These are phyloP conservation scores for Cymodocea nodosa DNA, from an alignment of 116 monocot species.

Conservation along the genomic window DNA sequence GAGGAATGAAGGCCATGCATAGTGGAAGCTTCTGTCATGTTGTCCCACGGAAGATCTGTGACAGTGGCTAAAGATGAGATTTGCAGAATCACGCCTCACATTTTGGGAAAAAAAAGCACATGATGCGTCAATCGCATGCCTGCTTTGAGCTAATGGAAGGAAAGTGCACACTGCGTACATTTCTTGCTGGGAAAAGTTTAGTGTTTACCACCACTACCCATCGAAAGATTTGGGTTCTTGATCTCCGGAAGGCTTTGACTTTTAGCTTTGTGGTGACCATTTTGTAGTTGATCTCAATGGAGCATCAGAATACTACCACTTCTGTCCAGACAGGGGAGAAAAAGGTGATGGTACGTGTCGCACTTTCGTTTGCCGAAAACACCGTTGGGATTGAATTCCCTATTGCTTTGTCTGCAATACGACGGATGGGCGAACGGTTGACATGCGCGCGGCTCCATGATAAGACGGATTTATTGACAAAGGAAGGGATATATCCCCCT, in stretches of 20 bases:
- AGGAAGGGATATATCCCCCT: too few species aligned
- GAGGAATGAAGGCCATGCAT: too few species aligned
- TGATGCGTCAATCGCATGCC: too few species aligned
- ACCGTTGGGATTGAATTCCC: neutral
- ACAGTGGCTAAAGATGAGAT: too few species aligned
- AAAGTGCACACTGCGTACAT: neutral
- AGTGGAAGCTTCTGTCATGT: too few species aligned
- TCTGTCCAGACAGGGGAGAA: too few species aligned
- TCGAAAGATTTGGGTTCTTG: neutral
- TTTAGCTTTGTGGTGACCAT: neutral
- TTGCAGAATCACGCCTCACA: too few species aligned
- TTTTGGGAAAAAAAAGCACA: too few species aligned
- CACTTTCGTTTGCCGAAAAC: neutral
- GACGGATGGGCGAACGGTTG: neutral
- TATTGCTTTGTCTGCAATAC: neutral
- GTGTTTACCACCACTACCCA: constrained; percentile 5
- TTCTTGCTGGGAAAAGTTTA: constrained; percentile 3
- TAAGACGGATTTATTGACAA: neutral
- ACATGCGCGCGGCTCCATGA: neutral
- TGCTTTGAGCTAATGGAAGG: too few species aligned
- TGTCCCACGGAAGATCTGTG: too few species aligned
- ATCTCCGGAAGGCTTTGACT: neutral
- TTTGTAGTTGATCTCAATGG: too few species aligned
- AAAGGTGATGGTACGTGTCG: neutral
- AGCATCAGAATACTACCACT: neutral